phyloP scores from a whole-genome alignment of 164 flowering plant species.

The Chloranthus sessilifolius region DNA sequence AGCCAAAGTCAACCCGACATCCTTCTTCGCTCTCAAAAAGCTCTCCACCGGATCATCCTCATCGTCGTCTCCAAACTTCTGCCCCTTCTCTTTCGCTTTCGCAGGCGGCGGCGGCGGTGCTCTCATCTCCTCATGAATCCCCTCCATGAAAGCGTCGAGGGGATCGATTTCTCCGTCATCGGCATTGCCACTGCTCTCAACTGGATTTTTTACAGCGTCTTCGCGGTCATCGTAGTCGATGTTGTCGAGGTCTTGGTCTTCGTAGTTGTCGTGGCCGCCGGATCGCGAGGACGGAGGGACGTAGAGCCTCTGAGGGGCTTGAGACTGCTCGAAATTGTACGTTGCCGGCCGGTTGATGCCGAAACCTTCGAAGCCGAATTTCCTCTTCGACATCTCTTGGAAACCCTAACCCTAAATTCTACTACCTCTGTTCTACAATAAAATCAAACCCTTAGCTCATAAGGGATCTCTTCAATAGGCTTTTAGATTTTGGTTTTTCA shows the following conservation, averaged over 20 bases:
- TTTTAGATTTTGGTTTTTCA: no score
- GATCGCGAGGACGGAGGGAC: conserved; percentile 74
- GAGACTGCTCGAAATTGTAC: conserved; percentile 81
- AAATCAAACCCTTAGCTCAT: no score
- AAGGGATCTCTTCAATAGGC: no score
- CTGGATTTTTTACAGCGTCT: conserved; percentile 5
- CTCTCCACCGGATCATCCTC: conserved; percentile 96
- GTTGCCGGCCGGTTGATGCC: conserved; percentile 75
- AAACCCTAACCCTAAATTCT: no score
- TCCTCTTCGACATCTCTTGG: conserved; percentile 73
- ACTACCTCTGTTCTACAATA: no score
- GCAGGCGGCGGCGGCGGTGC: conserved; percentile 44
- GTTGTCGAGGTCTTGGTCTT: conserved; percentile 77
- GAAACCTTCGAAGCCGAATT: conserved; percentile 96
- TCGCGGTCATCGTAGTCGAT: conserved; percentile 67
- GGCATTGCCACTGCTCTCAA: conserved; percentile 18
- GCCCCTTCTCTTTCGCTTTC: conserved; percentile 52
- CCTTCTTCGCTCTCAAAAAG: conserved; percentile 86
- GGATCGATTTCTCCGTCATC: conserved; percentile 78
- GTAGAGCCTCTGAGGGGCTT: conserved; percentile 78
- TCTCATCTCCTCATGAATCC: conserved; percentile 83
- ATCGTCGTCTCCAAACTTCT: conserved; percentile 51
- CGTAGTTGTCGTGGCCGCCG: conserved; percentile 48
- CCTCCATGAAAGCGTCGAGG: conserved; percentile 95
- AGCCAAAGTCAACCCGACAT: conserved; percentile 80